Evolutionary conservation across 2,329 filamentous ascomycete genomes (phyloP).

Genomic region (Lachnellula cervina): DNA sequence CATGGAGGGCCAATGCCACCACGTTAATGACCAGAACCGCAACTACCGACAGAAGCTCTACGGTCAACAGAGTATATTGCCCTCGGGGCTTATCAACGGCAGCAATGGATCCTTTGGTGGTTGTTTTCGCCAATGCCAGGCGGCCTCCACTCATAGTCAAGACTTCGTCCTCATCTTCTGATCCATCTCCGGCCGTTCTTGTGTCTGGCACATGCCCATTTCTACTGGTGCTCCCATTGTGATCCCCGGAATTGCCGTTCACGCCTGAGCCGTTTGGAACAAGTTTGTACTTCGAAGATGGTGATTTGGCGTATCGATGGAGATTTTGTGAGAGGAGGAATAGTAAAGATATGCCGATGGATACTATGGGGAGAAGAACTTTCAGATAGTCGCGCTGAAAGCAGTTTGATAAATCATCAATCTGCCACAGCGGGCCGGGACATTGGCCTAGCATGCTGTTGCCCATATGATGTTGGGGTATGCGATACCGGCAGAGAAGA

Average conservation of each 20-base stretch:
- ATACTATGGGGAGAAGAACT: slow-evolving; percentile 70
- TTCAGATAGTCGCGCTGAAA: slow-evolving; percentile 67
- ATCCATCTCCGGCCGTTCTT: slow-evolving; percentile 43
- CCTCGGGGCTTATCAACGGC: slow-evolving; percentile 72
- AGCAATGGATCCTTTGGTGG: slow-evolving; percentile 59
- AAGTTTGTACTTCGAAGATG: slow-evolving; percentile 53
- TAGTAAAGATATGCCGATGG: slow-evolving; percentile 65
- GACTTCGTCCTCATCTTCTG: slow-evolving; percentile 52
- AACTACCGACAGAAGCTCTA: slow-evolving; percentile 72
- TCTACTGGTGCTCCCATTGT: slow-evolving; percentile 14
- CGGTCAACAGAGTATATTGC: slow-evolving; percentile 61
- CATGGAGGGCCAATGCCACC: slow-evolving; percentile 54
- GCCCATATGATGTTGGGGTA: too few species aligned
- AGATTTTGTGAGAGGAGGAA: slow-evolving; percentile 57
- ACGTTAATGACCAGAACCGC: slow-evolving; percentile 67
- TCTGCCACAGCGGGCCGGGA: slow-evolving; percentile 43
- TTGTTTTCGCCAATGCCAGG: slow-evolving; percentile 54
- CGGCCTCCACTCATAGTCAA: slow-evolving; percentile 54
- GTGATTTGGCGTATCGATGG: slow-evolving; percentile 47
- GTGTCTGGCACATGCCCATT: slow-evolving; percentile 31
- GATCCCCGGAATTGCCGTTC: slow-evolving; percentile 33
- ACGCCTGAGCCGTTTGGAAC: slow-evolving; percentile 42
- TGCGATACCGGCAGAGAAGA: too few species aligned
- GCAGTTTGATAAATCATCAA: slow-evolving; percentile 60
- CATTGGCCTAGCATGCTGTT: too few species aligned